Evolutionary conservation across 2,329 filamentous ascomycete genomes (phyloP).

Genomic region (Geosmithia flava): DNA sequence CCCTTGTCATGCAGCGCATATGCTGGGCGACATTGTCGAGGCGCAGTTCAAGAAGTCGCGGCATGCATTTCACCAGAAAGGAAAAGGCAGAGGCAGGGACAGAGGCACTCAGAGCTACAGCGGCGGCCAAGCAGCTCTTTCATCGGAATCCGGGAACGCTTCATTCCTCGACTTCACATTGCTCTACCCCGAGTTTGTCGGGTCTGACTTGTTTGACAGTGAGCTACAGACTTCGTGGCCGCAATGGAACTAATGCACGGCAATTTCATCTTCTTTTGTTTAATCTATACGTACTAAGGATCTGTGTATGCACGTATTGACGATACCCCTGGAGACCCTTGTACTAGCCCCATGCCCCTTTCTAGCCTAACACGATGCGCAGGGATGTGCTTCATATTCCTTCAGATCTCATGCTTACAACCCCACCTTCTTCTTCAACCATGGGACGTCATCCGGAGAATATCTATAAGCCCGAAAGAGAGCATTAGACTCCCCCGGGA

Average conservation of each 20-base stretch:
- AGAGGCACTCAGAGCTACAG: too few species aligned
- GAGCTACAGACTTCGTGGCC: background rate
- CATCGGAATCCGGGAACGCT: background rate
- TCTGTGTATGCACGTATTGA: too few species aligned
- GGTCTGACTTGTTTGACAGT: conserved; percentile 1
- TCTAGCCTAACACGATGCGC: too few species aligned
- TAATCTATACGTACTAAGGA: too few species aligned
- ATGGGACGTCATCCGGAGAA: conserved; percentile 13
- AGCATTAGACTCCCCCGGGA: conserved; percentile 15
- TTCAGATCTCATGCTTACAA: background rate
- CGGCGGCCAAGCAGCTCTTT: too few species aligned
- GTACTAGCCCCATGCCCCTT: too few species aligned
- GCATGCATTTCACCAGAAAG: background rate
- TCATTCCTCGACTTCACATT: background rate
- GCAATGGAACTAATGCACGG: background rate
- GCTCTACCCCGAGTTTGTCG: background rate
- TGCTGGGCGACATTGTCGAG: conserved; percentile 11
- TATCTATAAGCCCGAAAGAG: conserved; percentile 15
- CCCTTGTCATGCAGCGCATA: conserved; percentile 11
- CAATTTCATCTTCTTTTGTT: background rate
- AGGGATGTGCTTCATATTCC: background rate
- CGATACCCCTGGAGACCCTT: too few species aligned
- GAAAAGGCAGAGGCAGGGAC: background rate
- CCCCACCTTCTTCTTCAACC: conserved; percentile 7
- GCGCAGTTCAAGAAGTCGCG: conserved; percentile 10